Conservation (phyloP, 164 flowering plant species). For the Warburgia ugandensis region DNA sequence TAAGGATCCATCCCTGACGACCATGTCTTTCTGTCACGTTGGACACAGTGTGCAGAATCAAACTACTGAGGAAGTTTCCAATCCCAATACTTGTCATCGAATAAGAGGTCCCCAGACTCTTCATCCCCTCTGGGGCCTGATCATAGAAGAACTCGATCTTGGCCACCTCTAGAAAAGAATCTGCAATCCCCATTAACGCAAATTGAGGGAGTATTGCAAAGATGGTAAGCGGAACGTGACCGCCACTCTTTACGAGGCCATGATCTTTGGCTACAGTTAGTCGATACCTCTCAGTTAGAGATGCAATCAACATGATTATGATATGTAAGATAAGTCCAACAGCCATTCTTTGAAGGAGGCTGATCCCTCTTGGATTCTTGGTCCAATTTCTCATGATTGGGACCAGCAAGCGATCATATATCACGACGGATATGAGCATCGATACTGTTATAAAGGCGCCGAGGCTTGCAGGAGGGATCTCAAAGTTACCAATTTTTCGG, state of each 20-base stretch:
- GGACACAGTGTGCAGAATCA: slow-evolving; percentile 34
- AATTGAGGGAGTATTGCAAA: slow-evolving; percentile 58
- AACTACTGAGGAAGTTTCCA: slow-evolving; percentile 51
- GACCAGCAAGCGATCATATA: slow-evolving; percentile 51
- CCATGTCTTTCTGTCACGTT: slow-evolving; percentile 32
- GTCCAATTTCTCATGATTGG: slow-evolving; percentile 30
- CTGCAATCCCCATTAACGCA: slow-evolving; percentile 45
- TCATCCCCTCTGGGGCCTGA: slow-evolving; percentile 65
- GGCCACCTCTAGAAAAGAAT: slow-evolving; percentile 46
- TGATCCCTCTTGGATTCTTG: slow-evolving; percentile 58
- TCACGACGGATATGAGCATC: slow-evolving; percentile 40
- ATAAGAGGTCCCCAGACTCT: slow-evolving; percentile 56
- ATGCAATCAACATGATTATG: slow-evolving; percentile 37
- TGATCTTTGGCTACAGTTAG: slow-evolving; percentile 33
- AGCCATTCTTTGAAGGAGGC: slow-evolving; percentile 58
- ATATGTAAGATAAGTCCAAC: slow-evolving; percentile 47
- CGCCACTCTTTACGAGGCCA: slow-evolving; percentile 6
- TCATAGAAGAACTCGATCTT: slow-evolving; percentile 64
- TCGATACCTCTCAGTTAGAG: slow-evolving; percentile 36
- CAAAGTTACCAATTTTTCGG: slow-evolving; percentile 28
- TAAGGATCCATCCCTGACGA: slow-evolving; percentile 39
- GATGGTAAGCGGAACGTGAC: slow-evolving; percentile 33
- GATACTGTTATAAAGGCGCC: slow-evolving; percentile 32
- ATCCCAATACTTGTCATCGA: slow-evolving; percentile 40
- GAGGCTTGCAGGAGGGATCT: slow-evolving; percentile 49